Base-by-base conservation (phyloP, 1,139 yeast species). In the Taphrina deformans region DNA sequence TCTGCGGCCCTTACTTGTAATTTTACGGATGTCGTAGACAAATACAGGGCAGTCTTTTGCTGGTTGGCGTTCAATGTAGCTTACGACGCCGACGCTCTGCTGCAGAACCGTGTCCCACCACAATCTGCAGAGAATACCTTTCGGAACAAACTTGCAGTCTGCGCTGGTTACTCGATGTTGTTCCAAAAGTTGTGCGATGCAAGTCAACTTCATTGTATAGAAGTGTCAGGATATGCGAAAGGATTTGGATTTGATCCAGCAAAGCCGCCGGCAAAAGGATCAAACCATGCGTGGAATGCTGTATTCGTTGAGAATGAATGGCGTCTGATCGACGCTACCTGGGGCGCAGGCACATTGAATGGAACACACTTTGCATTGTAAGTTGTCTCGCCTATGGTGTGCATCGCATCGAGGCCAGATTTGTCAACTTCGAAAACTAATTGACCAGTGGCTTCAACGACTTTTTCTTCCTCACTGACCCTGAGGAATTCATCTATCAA, bases 271-370 rank as follows among this genome's bases (percentile, higher is more conserved):
- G 12, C 23, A n/a, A 53, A 53, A 18, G 38, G 46, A 12, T 35
- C 58, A 1, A 38, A 35, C n/a, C 58, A 53, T 53, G 58, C 58
- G 1, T 53, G 58, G 58, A 53, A 53, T 24, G 58, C 58, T 14
- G 48, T 53, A 2, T 53, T 6, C 24, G 18, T 53, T 12, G 33
- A 38, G 1, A 24, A 40, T n/a, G 58, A 53, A 24, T 53, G 58
- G 58, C 29, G 58, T 10, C 35, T 53, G 58, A 40, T 53, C 9
- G 58, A 53, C 16, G 9, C 45, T 14, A 53, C 58, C n/a, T 53
- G 58, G 58, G 58, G 58, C 9, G 58, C 58, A 10, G 58, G 58
- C 16, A 21, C 26, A 14, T 27, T 53, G 21, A 21, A 5, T 24
- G 27, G 29, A 7, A 51, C 55, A 14, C 7, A 9, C 1, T 53